A percentile compares a stretch with the other conserved stretches of the same genome.
These are phyloP conservation scores for Cercophora scortea DNA, from an alignment of 495 filamentous ascomycete genomes.

Conservation along the genomic window DNA sequence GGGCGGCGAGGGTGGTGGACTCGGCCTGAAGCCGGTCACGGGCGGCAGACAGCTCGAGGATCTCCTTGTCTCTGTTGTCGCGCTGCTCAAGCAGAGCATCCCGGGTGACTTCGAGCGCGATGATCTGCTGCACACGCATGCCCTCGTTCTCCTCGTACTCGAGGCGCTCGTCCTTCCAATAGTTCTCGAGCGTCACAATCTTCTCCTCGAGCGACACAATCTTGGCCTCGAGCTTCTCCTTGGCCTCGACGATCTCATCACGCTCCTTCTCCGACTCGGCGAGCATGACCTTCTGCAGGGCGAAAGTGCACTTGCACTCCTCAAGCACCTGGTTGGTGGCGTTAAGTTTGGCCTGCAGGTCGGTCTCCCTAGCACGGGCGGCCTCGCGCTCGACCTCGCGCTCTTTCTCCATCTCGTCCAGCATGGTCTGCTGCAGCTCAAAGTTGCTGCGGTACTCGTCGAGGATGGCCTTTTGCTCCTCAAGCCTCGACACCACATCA, in stretches of 20 bases:
- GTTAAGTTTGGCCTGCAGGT: constrained; percentile 23
- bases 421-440: constrained; percentile 26
- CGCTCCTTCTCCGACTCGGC: constrained; percentile 32
- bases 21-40: constrained; percentile 19
- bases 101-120: constrained; percentile 24
- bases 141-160: constrained; percentile 27
- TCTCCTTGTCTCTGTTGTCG: constrained; percentile 29
- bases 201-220: constrained; percentile 24
- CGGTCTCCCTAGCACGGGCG: constrained; percentile 13
- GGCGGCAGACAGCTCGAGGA: constrained; percentile 19
- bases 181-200: constrained; percentile 1
- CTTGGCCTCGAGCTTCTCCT: constrained; percentile 23
- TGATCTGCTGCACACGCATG: constrained; percentile 25
- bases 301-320: constrained; percentile 29
- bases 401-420: constrained; percentile 26
- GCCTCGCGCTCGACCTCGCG: constrained; percentile 17
- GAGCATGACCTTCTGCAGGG: constrained; percentile 28
- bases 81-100: constrained; percentile 29
- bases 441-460: constrained; percentile 37
- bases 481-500: constrained; percentile 14
- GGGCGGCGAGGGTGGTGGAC: neutral
- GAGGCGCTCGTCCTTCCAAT: constrained; percentile 4
- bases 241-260: constrained; percentile 24
- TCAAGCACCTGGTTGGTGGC: constrained; percentile 30
- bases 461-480: constrained; percentile 32